Percentiles rank a stretch among this genome's conserved stretches.
phyloP scores from a whole-genome alignment of 139 green algal genomes.

The Coelastrella sp. region DNA sequence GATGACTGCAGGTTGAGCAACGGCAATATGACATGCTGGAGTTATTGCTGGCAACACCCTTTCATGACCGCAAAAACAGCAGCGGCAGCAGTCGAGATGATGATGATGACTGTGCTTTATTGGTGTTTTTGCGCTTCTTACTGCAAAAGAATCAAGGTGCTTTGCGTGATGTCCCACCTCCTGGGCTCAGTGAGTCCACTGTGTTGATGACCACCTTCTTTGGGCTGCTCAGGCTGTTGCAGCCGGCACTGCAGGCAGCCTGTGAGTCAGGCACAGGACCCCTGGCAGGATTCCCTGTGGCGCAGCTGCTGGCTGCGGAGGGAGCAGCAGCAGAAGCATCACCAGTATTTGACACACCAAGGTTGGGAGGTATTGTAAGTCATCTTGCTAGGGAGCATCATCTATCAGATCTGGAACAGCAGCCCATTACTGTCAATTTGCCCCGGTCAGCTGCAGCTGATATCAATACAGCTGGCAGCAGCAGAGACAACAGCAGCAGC shows the following conservation, averaged over 20 bases:
- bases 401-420: conserved; percentile 33
- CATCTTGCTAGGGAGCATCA: conserved; percentile 72
- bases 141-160: conserved; percentile 78
- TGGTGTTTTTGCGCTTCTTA: conserved; percentile 71
- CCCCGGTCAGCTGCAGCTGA: not conserved
- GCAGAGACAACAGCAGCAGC: conserved; percentile 14
- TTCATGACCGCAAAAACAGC: not conserved
- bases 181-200: conserved; percentile 81
- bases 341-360: conserved; percentile 30
- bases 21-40: conserved; percentile 35
- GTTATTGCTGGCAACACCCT: conserved; percentile 21
- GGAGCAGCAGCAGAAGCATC: conserved; percentile 41
- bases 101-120: conserved; percentile 44
- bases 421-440: not conserved
- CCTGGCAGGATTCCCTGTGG: conserved; percentile 56
- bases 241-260: conserved; percentile 48
- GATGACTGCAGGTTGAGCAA: conserved; percentile 20
- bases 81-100: conserved; percentile 11
- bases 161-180: conserved; percentile 75
- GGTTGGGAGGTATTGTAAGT: conserved; percentile 74
- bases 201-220: conserved; percentile 84
- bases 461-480: not conserved
- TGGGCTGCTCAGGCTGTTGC: conserved; percentile 76
- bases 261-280: not conserved
- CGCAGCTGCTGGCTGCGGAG: conserved; percentile 51